Evolutionary conservation across 2,329 filamentous ascomycete genomes (phyloP).

Genomic region (Ophiostoma sp.): DNA sequence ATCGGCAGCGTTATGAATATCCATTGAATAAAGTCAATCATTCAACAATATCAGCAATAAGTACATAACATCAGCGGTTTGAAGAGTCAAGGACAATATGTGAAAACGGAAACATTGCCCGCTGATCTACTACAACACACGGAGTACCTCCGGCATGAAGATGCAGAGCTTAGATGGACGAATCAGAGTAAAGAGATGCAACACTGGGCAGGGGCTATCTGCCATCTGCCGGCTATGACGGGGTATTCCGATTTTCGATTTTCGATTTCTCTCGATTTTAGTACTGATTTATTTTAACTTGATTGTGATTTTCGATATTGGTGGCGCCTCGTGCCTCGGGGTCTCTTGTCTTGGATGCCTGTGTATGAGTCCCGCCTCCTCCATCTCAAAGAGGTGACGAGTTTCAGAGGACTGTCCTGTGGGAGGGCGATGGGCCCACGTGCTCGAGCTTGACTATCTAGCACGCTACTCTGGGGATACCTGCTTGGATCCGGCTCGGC

Average conservation of each 20-base stretch:
- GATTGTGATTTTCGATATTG: background rate
- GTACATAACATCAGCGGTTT: background rate
- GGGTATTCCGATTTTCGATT: background rate
- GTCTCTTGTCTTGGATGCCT: background rate
- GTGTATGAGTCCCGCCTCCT: background rate
- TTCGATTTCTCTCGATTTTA: background rate
- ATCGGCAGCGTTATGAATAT: background rate
- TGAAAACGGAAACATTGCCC: background rate
- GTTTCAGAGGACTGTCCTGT: background rate
- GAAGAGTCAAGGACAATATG: background rate
- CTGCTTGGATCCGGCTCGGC: background rate
- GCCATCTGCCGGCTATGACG: background rate
- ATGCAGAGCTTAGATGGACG: background rate
- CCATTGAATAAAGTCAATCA: background rate
- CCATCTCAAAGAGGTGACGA: background rate
- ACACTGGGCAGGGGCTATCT: background rate
- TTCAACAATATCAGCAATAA: background rate
- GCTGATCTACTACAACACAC: background rate
- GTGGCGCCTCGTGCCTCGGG: conserved; percentile 6
- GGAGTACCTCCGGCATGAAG: background rate
- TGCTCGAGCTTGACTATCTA: conserved; percentile 16
- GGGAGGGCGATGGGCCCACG: conserved; percentile 16
- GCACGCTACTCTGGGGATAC: background rate
- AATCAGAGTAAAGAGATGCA: conserved; percentile 20
- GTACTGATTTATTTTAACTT: too few relatives aligned